These are phyloP conservation scores for Silene conica DNA, from an alignment of 148 eudicot species.

Conservation along the genomic window DNA sequence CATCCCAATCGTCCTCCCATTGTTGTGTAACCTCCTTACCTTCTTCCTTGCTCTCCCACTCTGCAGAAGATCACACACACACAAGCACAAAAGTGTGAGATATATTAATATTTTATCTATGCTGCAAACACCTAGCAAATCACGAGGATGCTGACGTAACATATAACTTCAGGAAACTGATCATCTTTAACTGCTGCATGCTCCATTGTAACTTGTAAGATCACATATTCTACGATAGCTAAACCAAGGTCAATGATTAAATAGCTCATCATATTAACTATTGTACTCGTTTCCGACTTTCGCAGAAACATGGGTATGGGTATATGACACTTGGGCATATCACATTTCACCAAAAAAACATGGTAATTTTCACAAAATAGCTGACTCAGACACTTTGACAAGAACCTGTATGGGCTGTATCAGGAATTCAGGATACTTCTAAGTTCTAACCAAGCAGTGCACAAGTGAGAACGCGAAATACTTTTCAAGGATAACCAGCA, in stretches of 20 bases:
- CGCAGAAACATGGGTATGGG: no score
- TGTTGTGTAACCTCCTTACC: conserved; percentile 80
- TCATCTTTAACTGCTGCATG: background rate
- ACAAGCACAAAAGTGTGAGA: background rate
- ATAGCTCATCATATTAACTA: no score
- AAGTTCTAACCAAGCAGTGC: background rate
- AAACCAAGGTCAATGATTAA: no score
- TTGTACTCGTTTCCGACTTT: no score
- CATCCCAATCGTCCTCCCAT: conserved; percentile 97
- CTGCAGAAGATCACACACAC: conserved; percentile 28
- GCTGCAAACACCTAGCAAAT: background rate
- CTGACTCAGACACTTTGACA: background rate
- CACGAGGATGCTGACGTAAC: background rate
- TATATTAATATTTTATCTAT: background rate
- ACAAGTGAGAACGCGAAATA: background rate
- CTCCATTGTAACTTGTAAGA: no score
- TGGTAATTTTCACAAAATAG: background rate
- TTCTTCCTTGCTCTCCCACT: conserved; percentile 75
- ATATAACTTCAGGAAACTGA: background rate
- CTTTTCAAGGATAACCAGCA: background rate
- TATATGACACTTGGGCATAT: background rate
- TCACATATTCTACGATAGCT: no score
- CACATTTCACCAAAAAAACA: background rate
- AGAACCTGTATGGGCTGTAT: no score
- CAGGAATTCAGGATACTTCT: no score